Base-by-base conservation (phyloP, 805 yeast genomes). In the Wickerhamiella hasegawae region DNA sequence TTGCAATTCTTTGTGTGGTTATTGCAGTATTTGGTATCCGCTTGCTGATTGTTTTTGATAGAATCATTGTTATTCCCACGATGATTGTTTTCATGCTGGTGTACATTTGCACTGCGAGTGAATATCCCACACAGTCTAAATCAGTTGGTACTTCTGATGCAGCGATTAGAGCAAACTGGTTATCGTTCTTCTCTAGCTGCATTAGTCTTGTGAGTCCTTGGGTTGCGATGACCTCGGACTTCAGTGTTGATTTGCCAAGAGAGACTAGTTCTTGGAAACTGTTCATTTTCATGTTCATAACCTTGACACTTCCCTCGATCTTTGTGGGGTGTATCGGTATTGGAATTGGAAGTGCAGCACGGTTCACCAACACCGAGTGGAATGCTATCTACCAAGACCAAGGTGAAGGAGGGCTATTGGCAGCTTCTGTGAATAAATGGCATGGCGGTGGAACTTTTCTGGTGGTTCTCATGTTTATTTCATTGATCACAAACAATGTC, bases 141-240 rank as follows among this genome's bases (percentile, higher is more conserved):
- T 22, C 24, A 11, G 24, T 22, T 11, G 24, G 24, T 22, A 11
- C 8, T 22, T 22, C 24, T 11, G 11, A 22, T n/a, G n/a, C n/a
- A 22, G 24, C 8, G 10, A 22, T 22, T 11, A 22, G 76, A 40
- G 92, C 90, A 22, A 94, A 82, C 43, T 49, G 56, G 49, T 84
- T 81, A 15, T 62, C 84, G 38, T 72, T 87, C 16, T 82, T 77
- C 53, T 76, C 84, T 55, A 59, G 90, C 30, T 56, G 79, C 43
- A 84, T 71, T 48, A 95, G 95, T 43, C 84, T 76, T 51, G 92
- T 94, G 34, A 71, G 94, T 36, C 95, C 95, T 43, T 84, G 96
- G 96, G 72, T 92, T 38, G 76, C 94, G 15, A 82, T 76, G 48
- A 90, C 95, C 19, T 73, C 93, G 35, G 96, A 84, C 60, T 85